phyloP scores from a whole-genome alignment of 2,329 filamentous ascomycete species.

The Aspergillus flavus region DNA sequence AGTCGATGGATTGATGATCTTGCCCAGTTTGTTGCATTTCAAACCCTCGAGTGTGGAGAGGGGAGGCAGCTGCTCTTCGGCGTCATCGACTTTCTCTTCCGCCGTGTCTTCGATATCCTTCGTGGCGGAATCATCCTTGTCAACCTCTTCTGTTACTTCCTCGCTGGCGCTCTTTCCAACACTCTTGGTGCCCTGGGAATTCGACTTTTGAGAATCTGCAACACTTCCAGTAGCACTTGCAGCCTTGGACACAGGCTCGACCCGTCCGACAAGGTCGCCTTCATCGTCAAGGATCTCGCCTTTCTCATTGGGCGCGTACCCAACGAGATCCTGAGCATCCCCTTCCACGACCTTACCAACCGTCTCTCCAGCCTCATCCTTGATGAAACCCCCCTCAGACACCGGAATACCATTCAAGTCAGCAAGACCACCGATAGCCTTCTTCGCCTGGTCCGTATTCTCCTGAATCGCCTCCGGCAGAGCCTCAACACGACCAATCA shows the following conservation, averaged over 20 bases:
- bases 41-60: slow-evolving; percentile 43
- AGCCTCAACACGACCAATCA: slow-evolving; percentile 43
- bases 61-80: slow-evolving; percentile 29
- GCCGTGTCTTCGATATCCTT: slow-evolving; percentile 30
- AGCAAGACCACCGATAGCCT: slow-evolving; percentile 36
- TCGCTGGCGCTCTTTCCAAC: slow-evolving; percentile 50
- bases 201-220: slow-evolving; percentile 21
- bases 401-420: slow-evolving; percentile 46
- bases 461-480: slow-evolving; percentile 26
- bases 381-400: slow-evolving; percentile 57
- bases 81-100: slow-evolving; percentile 35
- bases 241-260: slow-evolving; percentile 24
- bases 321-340: slow-evolving; percentile 43
- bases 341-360: slow-evolving; percentile 46
- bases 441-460: slow-evolving; percentile 29
- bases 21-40: slow-evolving; percentile 48
- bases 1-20: slow-evolving; percentile 42
- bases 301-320: slow-evolving; percentile 43
- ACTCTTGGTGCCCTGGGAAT: slow-evolving; percentile 27
- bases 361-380: slow-evolving; percentile 46
- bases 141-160: slow-evolving; percentile 54
- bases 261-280: slow-evolving; percentile 2
- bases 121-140: slow-evolving; percentile 49
- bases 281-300: slow-evolving; percentile 39
- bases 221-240: slow-evolving; percentile 40